A percentile compares a stretch with the other conserved stretches of the same genome.
phyloP scores from a whole-genome alignment of 2,329 filamentous ascomycete genomes.

The Apiospora malaysiana region DNA sequence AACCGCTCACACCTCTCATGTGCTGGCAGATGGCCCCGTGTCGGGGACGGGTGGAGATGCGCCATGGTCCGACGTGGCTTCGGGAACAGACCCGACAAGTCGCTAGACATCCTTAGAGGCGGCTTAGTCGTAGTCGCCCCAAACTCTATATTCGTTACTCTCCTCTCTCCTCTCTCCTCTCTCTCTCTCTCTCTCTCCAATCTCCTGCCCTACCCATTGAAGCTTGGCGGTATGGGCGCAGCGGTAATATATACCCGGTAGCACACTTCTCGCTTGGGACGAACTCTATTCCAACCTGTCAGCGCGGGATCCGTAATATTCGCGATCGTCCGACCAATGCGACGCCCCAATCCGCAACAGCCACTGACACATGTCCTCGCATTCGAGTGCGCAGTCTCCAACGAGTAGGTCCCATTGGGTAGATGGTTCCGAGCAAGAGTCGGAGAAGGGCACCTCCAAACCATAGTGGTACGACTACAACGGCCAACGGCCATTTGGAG shows the following conservation, averaged over 20 bases:
- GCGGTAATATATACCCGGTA: neutral
- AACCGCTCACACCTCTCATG: too few relatives aligned
- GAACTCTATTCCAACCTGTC: neutral
- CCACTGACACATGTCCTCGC: neutral
- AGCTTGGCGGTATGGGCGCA: neutral
- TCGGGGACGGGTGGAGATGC: neutral
- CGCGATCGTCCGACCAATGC: neutral
- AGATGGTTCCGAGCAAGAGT: neutral
- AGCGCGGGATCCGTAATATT: neutral
- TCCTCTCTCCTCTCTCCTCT: too few relatives aligned
- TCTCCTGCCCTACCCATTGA: neutral
- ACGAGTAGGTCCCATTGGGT: neutral
- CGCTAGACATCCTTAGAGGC: neutral
- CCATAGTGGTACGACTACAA: too few relatives aligned
- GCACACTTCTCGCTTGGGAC: neutral
- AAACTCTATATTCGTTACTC: neutral
- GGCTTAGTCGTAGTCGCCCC: neutral
- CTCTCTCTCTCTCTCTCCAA: neutral
- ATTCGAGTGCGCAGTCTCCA: neutral
- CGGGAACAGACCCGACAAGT: neutral
- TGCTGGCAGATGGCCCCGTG: neutral
- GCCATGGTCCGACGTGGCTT: neutral
- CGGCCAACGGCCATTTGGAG: neutral
- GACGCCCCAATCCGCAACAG: neutral
- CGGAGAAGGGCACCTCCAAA: neutral